Evolutionary conservation across 73 alveolate genomes (phyloP).

Genomic region (Symbiodinium pilosum): DNA sequence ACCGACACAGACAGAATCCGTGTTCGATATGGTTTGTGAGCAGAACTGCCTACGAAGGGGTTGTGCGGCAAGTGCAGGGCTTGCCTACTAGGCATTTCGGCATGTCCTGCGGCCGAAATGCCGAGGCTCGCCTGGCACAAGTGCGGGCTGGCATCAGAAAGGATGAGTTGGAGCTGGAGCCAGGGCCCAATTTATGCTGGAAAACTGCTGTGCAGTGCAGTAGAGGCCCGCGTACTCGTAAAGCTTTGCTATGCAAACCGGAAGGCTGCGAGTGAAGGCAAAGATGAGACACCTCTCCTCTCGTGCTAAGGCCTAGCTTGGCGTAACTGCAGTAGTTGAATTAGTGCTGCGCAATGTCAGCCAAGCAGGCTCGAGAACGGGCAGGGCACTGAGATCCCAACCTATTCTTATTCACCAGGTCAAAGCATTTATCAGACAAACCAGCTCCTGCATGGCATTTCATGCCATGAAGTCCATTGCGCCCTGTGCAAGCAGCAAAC

Average conservation of each 20-base stretch:
- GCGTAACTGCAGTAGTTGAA: neutral
- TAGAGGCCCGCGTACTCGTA: neutral
- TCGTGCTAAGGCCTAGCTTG: neutral
- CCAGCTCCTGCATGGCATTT: no score
- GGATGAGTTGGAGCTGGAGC: neutral
- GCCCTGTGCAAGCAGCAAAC: neutral
- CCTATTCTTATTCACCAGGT: no score
- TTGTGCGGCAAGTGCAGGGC: no score
- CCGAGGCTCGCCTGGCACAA: neutral
- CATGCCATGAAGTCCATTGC: neutral
- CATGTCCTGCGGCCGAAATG: no score
- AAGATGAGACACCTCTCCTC: slow-evolving; percentile 16
- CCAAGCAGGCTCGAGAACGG: neutral
- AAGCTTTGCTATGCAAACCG: neutral
- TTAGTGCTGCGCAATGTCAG: no score
- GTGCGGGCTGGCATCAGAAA: neutral
- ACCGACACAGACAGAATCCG: no score
- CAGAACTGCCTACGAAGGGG: no score
- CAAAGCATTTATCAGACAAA: no score
- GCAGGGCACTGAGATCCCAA: neutral
- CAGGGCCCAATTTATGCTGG: neutral
- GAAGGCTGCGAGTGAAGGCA: slow-evolving; percentile 31
- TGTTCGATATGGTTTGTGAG: no score
- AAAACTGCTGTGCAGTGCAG: no score
- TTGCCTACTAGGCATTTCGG: no score